Conservation (phyloP, 805 yeast species). For the Sugiyamaella marilandica region DNA sequence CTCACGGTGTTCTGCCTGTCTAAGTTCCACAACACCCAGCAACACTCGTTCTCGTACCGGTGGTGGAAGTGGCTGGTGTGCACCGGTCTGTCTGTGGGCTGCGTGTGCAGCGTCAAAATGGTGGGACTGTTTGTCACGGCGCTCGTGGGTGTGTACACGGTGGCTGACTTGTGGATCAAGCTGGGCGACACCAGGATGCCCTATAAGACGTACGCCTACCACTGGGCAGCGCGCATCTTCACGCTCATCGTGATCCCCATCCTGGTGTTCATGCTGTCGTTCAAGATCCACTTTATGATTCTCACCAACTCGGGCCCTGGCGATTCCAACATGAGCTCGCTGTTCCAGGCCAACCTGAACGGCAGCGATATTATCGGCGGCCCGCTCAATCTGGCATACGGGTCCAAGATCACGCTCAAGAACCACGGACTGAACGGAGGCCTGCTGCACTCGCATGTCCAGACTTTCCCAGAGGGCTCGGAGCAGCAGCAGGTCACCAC, state of each 20-base stretch:
- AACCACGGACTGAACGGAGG: conserved; percentile 69
- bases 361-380: conserved; percentile 62
- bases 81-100: conserved; percentile 84
- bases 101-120: conserved; percentile 91
- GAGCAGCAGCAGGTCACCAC: conserved; percentile 92
- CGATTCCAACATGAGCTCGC: conserved; percentile 82
- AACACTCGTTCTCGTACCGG: conserved; percentile 59
- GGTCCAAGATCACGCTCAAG: conserved; percentile 60
- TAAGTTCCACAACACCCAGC: conserved; percentile 59
- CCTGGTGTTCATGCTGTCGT: conserved; percentile 61
- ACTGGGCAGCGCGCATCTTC: conserved; percentile 68
- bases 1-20: conserved; percentile 72
- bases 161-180: conserved; percentile 79
- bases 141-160: conserved; percentile 83
- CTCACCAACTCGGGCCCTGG: conserved; percentile 86
- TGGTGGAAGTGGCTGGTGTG: conserved; percentile 94
- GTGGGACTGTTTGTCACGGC: conserved; percentile 90
- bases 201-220: conserved; percentile 35
- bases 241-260: conserved; percentile 70
- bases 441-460: conserved; percentile 82
- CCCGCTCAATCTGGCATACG: conserved; percentile 60
- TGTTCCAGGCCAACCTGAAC: conserved; percentile 80
- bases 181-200: conserved; percentile 55
- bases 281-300: conserved; percentile 74
- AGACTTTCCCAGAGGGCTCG: conserved; percentile 85